Conservation (phyloP, 1,284 basidiomycete genomes). For the Peniophora sp. region DNA sequence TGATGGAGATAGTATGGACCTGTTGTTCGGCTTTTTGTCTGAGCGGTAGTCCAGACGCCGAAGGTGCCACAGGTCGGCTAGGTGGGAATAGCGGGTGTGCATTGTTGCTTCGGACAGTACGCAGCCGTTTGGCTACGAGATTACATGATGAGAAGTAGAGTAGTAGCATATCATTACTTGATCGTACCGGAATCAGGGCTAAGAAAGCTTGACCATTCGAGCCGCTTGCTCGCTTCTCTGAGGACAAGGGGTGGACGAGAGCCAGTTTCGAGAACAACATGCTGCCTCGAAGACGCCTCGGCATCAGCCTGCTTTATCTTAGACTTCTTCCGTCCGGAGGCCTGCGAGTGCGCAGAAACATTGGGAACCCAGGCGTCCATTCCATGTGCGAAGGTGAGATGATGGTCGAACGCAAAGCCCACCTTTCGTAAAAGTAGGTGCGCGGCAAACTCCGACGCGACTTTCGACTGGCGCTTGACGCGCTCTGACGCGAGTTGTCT, state of each 20-base stretch:
- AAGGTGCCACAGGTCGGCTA: slow-evolving; percentile 33
- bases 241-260: slow-evolving; percentile 46
- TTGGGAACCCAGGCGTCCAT: slow-evolving; percentile 63
- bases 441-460: background rate
- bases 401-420: too few species aligned
- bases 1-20: slow-evolving; percentile 28
- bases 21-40: slow-evolving; percentile 51
- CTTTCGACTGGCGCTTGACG: background rate
- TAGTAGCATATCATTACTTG: background rate
- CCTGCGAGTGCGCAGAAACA: slow-evolving; percentile 18
- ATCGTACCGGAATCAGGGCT: slow-evolving; percentile 18
- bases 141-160: background rate
- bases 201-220: slow-evolving; percentile 47
- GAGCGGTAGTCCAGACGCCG: slow-evolving; percentile 24
- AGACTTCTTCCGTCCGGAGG: background rate
- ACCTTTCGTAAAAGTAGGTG: background rate
- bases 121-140: too few species aligned
- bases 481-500: background rate
- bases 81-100: slow-evolving; percentile 40
- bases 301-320: slow-evolving; percentile 11
- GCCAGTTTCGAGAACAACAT: slow-evolving; percentile 50
- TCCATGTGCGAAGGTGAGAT: slow-evolving; percentile 36
- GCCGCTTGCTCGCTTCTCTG: slow-evolving; percentile 28
- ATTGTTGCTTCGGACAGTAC: too few species aligned
- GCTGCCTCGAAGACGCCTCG: slow-evolving; percentile 22